Base-by-base conservation (phyloP, 495 filamentous ascomycete species). In the Hypoxylon subgilvum region DNA sequence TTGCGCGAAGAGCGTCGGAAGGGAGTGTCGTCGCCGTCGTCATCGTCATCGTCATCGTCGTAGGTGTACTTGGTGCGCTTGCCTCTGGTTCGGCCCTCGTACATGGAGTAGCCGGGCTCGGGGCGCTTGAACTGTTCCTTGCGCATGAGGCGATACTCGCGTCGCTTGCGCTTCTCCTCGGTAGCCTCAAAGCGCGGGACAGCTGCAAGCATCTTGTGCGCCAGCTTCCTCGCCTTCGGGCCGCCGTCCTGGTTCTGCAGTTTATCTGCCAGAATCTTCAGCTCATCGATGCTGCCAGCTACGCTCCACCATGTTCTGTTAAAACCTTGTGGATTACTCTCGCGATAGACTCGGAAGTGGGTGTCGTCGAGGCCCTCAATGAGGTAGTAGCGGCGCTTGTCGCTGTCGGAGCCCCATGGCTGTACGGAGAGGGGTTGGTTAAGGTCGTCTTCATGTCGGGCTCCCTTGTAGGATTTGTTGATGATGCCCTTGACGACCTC, bases 11-110 rank as follows among this genome's bases (percentile, higher is more conserved):
- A 96, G 30, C 89, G 83, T 46, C 90, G 84, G 6, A 60, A 25
- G 21, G 82, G 77, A 18, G 84, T 86, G 68, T 96, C 91, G n/a
- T n/a, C n/a, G n/a, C n/a, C n/a, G n/a, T n/a, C 1, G 89, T 90
- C 44, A 84, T 81, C 76, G 10, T 88, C 86, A 63, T 95, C 91
- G 31, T 96, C 92, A 34, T 96, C 91, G 0, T 91, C 96, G 69
- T 89, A 97, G 0, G 92, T 97, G 59, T 97, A 98, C 69, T 89
- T 95, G 72, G 96, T 87, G 36, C 92, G 87, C 75, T 97, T 97
- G 32, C 94, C 94, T 45, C 94, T 84, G 0, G 95, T 97, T 35
- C 94, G 90, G 30, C 95, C 95, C 76, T 98, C 94, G 72, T 97
- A 97, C 44, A 94, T 78, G 10, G 91, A 96, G 72, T 92, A 92